A percentile compares a stretch with the other conserved stretches of the same genome.
These are phyloP conservation scores for Inosperma sp. DNA, from an alignment of 768 basidiomycete species.

Conservation along the genomic window DNA sequence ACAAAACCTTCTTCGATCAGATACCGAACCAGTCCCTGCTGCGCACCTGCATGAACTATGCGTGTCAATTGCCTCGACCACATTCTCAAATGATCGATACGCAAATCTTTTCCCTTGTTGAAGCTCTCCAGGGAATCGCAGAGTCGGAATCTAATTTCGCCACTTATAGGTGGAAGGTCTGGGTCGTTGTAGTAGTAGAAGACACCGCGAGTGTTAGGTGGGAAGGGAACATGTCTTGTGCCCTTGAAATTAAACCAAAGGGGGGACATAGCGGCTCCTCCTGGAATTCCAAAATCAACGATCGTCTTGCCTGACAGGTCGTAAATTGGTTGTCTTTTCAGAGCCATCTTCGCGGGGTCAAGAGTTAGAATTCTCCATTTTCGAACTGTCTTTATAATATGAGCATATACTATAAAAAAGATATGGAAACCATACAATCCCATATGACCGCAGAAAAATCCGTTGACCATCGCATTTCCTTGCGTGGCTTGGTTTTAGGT, in stretches of 20 bases:
- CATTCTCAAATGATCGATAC: background rate
- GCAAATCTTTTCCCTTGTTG: conserved; percentile 6
- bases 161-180: background rate
- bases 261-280: background rate
- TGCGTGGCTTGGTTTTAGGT: too few relatives aligned
- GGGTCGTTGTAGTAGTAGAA: conserved; percentile 6
- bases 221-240: background rate
- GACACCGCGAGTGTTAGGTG: background rate
- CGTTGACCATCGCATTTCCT: too few relatives aligned
- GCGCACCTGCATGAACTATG: background rate
- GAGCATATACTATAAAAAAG: background rate
- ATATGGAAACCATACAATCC: too few relatives aligned
- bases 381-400: background rate
- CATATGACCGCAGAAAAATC: too few relatives aligned
- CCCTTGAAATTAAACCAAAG: background rate
- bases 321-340: background rate
- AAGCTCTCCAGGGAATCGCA: background rate
- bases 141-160: conserved; percentile 3
- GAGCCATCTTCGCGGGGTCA: background rate
- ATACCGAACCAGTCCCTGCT: background rate
- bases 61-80: background rate
- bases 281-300: background rate
- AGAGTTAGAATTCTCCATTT: background rate
- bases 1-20: background rate
- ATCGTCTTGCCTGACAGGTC: background rate